phyloP scores from a whole-genome alignment of 805 yeast species.

The Sungouiozyma ichnusensis region DNA sequence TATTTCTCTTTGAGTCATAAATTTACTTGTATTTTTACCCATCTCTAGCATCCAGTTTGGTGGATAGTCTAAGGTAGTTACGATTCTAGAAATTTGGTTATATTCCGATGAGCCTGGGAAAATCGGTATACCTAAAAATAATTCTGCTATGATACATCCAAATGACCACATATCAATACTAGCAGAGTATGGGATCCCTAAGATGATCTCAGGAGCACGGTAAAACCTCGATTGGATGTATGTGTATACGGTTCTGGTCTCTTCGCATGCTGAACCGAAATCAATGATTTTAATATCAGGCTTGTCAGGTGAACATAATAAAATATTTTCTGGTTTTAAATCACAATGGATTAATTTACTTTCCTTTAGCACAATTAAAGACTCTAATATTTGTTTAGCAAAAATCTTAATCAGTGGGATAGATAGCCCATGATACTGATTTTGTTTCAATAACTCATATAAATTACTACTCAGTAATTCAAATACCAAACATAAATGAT shows the following conservation, averaged over 20 bases:
- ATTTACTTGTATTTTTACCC: slow-evolving; percentile 74
- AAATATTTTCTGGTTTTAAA: slow-evolving; percentile 89
- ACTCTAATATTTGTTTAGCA: slow-evolving; percentile 70
- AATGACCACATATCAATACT: slow-evolving; percentile 97
- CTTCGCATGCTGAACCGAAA: slow-evolving; percentile 93
- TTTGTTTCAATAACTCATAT: slow-evolving; percentile 84
- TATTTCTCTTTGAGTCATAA: slow-evolving; percentile 27
- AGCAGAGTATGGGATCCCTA: slow-evolving; percentile 86
- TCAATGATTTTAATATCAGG: slow-evolving; percentile 89
- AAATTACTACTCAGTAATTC: slow-evolving; percentile 81
- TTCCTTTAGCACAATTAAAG: slow-evolving; percentile 69
- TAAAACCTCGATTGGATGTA: slow-evolving; percentile 89
- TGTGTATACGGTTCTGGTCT: slow-evolving; percentile 77
- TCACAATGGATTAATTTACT: slow-evolving; percentile 91
- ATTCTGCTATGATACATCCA: slow-evolving; percentile 86
- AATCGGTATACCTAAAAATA: slow-evolving; percentile 82
- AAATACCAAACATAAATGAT: slow-evolving; percentile 86
- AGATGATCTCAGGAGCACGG: slow-evolving; percentile 86
- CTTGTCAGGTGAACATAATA: slow-evolving; percentile 56
- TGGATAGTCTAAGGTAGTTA: slow-evolving; percentile 74
- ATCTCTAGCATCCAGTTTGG: slow-evolving; percentile 95
- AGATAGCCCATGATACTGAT: slow-evolving; percentile 83
- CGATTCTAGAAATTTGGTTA: slow-evolving; percentile 76
- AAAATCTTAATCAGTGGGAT: slow-evolving; percentile 70
- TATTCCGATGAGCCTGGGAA: slow-evolving; percentile 94